Percentiles rank a stretch among this genome's conserved stretches.
These are phyloP conservation scores for Echites panduratus DNA, from an alignment of 257 asterid genomes.

Conservation along the genomic window DNA sequence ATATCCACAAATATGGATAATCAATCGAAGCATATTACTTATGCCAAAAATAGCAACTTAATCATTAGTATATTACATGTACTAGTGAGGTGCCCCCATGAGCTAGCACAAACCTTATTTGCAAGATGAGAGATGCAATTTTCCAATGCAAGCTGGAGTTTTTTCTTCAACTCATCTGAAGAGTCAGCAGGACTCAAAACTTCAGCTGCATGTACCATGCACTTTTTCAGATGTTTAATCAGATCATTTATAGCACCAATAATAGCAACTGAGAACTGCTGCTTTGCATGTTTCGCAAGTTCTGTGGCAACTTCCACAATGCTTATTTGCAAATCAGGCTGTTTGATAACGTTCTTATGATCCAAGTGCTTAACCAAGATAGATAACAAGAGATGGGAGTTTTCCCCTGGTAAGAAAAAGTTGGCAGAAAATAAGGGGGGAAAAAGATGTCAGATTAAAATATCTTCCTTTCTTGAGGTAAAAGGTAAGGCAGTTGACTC, in stretches of 20 bases:
- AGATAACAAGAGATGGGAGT: constrained; percentile 37
- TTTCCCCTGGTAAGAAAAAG: constrained; percentile 31
- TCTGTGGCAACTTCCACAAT: constrained; percentile 29
- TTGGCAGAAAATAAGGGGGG: not conserved
- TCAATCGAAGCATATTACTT: not conserved
- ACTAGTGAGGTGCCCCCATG: not conserved
- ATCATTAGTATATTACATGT: not conserved
- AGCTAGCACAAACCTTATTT: constrained; percentile 30
- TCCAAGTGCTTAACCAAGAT: constrained; percentile 46
- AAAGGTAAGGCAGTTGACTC: constrained; percentile 6
- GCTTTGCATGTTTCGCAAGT: constrained; percentile 34
- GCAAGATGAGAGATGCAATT: constrained; percentile 39
- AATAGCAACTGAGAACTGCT: constrained; percentile 28
- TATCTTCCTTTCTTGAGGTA: not conserved
- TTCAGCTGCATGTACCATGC: constrained; percentile 31
- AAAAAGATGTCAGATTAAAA: not conserved
- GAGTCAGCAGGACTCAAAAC: constrained; percentile 22
- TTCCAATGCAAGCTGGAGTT: constrained; percentile 37
- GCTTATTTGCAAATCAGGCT: constrained; percentile 30
- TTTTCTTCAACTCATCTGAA: constrained; percentile 21
- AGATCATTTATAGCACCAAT: constrained; percentile 40
- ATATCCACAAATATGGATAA: not conserved
- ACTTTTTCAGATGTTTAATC: constrained; percentile 33
- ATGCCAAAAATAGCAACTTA: not conserved
- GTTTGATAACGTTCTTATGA: constrained; percentile 38